These are phyloP conservation scores for Helianthus tuberosus DNA, from an alignment of 129 eudicot genomes.

Conservation along the genomic window DNA sequence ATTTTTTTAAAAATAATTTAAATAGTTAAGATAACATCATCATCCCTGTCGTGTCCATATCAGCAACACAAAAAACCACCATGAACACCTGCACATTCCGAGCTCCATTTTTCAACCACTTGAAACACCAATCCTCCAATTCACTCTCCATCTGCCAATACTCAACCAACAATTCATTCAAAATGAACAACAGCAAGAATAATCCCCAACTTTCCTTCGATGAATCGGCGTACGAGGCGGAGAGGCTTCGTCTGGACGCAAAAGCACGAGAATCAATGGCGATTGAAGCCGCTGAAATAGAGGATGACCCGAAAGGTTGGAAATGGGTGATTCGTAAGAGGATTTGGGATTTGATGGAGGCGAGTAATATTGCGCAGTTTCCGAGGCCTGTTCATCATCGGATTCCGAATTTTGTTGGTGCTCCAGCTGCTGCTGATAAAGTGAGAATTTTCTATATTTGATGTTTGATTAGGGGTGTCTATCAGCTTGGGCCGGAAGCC, in stretches of 20 bases:
- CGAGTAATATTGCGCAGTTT: conserved; percentile 74
- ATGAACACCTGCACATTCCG: conserved; percentile 21
- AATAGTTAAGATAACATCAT: no score
- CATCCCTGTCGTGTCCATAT: not conserved
- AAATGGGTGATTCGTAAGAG: conserved; percentile 80
- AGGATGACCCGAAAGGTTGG: conserved; percentile 81
- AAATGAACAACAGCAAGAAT: conserved; percentile 22
- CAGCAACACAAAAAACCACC: conserved; percentile 18
- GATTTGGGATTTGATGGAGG: conserved; percentile 97
- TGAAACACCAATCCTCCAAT: conserved; percentile 5
- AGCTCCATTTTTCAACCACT: conserved; percentile 16
- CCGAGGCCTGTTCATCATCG: conserved; percentile 97
- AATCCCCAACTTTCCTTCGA: conserved; percentile 43
- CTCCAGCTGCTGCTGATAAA: conserved; percentile 64
- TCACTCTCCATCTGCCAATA: conserved; percentile 1
- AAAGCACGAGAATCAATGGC: conserved; percentile 80
- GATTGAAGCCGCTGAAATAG: conserved; percentile 45
- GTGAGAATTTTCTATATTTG: conserved; percentile 25
- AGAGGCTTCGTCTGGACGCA: conserved; percentile 73
- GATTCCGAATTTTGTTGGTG: conserved; percentile 88
- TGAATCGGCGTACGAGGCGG: conserved; percentile 76
- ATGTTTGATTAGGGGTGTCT: no score
- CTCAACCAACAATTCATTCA: conserved; percentile 18
- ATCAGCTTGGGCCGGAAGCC: no score
- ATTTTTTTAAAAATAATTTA: no score